Evolutionary conservation across 2,329 filamentous ascomycete genomes (phyloP).

Genomic region (Cladosporium sp.): DNA sequence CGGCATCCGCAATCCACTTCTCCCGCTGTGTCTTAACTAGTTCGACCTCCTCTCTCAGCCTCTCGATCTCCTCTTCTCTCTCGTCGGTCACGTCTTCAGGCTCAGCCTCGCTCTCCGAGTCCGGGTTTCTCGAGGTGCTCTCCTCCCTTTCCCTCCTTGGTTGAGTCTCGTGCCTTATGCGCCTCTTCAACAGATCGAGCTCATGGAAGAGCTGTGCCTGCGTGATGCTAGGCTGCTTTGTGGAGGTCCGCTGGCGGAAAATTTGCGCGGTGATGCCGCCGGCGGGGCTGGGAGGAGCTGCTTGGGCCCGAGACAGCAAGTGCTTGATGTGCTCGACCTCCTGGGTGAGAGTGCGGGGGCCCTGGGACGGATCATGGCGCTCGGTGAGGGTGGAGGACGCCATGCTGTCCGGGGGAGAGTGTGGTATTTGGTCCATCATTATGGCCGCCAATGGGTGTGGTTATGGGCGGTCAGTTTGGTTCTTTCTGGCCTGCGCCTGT

Average conservation of each 20-base stretch:
- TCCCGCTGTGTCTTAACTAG: slow-evolving; percentile 30
- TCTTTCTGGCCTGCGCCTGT: background rate
- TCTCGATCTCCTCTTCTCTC: slow-evolving; percentile 35
- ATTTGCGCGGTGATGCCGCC: slow-evolving; percentile 28
- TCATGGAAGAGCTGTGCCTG: slow-evolving; percentile 27
- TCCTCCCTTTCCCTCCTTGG: slow-evolving; percentile 10
- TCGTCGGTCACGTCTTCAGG: slow-evolving; percentile 30
- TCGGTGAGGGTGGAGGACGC: slow-evolving; percentile 16
- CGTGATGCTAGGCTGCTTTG: slow-evolving; percentile 21
- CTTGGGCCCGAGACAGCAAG: slow-evolving; percentile 25
- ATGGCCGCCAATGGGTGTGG: background rate
- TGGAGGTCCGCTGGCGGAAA: slow-evolving; percentile 22
- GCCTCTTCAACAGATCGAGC: slow-evolving; percentile 33
- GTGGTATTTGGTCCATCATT: slow-evolving; percentile 14
- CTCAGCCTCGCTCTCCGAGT: slow-evolving; percentile 31
- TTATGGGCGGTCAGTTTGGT: background rate
- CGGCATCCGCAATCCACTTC: slow-evolving; percentile 37
- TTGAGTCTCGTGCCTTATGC: slow-evolving; percentile 28
- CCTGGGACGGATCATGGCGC: background rate
- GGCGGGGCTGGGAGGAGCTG: slow-evolving; percentile 19
- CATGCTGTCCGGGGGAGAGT: slow-evolving; percentile 19
- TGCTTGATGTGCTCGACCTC: slow-evolving; percentile 31
- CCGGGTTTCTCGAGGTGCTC: slow-evolving; percentile 22
- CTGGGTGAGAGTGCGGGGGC: slow-evolving; percentile 24
- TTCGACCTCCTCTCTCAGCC: slow-evolving; percentile 29